Base-by-base conservation (phyloP, 1,139 yeast species). In the Groenewaldozyma sp. region DNA sequence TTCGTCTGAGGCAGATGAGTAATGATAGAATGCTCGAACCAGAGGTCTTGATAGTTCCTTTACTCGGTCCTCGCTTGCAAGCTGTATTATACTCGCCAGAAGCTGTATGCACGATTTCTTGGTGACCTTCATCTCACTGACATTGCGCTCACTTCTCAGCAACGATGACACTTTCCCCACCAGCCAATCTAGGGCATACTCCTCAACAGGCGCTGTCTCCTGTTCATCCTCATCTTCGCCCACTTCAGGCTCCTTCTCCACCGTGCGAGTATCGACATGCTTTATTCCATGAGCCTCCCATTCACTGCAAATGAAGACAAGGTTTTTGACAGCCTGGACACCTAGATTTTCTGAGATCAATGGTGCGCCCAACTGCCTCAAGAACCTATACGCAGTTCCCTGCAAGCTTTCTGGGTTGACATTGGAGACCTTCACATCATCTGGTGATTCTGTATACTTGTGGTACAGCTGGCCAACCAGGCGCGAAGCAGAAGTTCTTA, bases 361-460 rank as follows among this genome's bases (percentile, higher is more conserved):
- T 1, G 95, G 93, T 0, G 95, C 95, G 20, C 82, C 76, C 38
- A 88, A 61, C 63, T 86, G 95, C 54, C 87, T 82, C 44, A 86
- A 67, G 34, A 76, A 62, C 52, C 87, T 74, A 50, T 74, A 73
- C 0, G 83, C 83, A 35, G 82, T 71, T 0, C 74, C 71, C 56
- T 82, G 93, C 22, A 81, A 40, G 4, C 41, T 44, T 7, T 43
- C 64, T 19, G 65, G 50, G 4, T 59, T 17, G 24, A 49, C 41
- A n/a, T 43, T 37, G 18, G 49, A 40, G 14, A 43, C 42, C n/a
- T 44, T 40, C 1, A 31, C 33, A 3, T 40, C 34, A 3, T 36
- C 38, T 5, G 33, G 33, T 6, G 20, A 6, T 7, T 19, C 7
- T 4, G 40, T 55, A 14, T 64, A 67, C 42, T 70, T 69, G 28